A percentile compares a stretch with the other conserved stretches of the same genome.
Conservation (phyloP, 202 grass and related monocot species). For the Elaeis oleifera region DNA sequence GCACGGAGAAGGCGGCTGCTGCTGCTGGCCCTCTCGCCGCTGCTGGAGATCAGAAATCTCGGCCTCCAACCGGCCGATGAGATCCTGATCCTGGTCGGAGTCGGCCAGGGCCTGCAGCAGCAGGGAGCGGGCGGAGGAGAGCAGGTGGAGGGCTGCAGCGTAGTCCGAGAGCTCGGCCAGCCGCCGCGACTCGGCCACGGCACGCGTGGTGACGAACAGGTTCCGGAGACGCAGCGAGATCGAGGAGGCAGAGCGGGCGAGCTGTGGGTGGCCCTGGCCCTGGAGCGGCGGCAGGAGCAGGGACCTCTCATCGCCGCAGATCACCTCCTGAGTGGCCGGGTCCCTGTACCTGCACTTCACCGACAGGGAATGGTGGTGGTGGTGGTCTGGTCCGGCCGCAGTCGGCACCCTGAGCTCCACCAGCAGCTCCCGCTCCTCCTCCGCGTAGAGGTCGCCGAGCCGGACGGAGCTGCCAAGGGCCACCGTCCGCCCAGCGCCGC, state of each 20-base stretch:
- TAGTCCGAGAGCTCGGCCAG: constrained; percentile 67
- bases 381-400: constrained; percentile 5
- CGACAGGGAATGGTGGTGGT: constrained; percentile 34
- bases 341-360: constrained; percentile 59
- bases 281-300: constrained; percentile 43
- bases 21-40: constrained; percentile 27
- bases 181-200: constrained; percentile 63
- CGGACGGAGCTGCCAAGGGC: constrained; percentile 26
- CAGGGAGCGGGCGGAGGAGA: constrained; percentile 63
- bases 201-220: constrained; percentile 69
- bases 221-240: constrained; percentile 43
- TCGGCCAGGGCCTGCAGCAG: constrained; percentile 39
- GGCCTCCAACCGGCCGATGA: constrained; percentile 44
- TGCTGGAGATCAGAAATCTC: constrained; percentile 59
- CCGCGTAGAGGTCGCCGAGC: constrained; percentile 76
- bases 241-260: neutral
- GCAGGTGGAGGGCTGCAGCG: constrained; percentile 57
- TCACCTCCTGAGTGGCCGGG: constrained; percentile 39
- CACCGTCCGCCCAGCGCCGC: constrained; percentile 34
- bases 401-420: constrained; percentile 63
- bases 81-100: constrained; percentile 43
- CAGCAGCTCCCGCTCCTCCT: constrained; percentile 82
- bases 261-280: neutral
- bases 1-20: constrained; percentile 12
- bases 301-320: constrained; percentile 37